Conservation (phyloP, 768 basidiomycete species). For the Baorangia bicolor region DNA sequence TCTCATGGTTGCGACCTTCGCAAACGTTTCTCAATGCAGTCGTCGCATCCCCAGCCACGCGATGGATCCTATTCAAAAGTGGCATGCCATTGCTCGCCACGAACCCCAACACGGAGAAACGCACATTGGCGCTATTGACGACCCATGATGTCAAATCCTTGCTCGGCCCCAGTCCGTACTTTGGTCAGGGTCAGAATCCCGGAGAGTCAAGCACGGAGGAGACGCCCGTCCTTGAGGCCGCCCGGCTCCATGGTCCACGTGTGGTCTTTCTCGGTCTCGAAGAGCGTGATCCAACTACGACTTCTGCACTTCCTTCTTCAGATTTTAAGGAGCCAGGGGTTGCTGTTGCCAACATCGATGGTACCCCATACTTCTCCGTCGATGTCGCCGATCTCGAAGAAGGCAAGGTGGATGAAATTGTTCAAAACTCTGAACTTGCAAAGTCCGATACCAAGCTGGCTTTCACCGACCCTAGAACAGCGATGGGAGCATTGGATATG, state of each 20-base stretch:
- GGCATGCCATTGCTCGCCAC: constrained; percentile 64
- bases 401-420: constrained; percentile 40
- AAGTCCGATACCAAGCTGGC: constrained; percentile 40
- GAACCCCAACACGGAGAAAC: constrained; percentile 30
- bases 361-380: constrained; percentile 83
- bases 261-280: constrained; percentile 81
- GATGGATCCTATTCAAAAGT: constrained; percentile 77
- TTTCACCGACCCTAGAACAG: constrained; percentile 68
- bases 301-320: constrained; percentile 59
- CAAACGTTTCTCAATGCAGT: constrained; percentile 75
- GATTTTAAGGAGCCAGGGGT: constrained; percentile 58
- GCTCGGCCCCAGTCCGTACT: constrained; percentile 66
- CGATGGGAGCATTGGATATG: constrained; percentile 53
- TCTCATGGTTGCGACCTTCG: constrained; percentile 79
- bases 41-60: constrained; percentile 53
- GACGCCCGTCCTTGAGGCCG: constrained; percentile 46
- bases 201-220: constrained; percentile 30
- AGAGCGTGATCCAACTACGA: constrained; percentile 48
- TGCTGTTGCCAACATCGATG: constrained; percentile 61
- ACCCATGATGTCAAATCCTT: constrained; percentile 62
- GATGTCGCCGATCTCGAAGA: constrained; percentile 62
- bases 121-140: constrained; percentile 50
- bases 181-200: constrained; percentile 62
- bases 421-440: constrained; percentile 37
- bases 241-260: constrained; percentile 55